These are phyloP conservation scores for Citeromyces matritensis DNA, from an alignment of 805 yeast genomes.

Conservation along the genomic window DNA sequence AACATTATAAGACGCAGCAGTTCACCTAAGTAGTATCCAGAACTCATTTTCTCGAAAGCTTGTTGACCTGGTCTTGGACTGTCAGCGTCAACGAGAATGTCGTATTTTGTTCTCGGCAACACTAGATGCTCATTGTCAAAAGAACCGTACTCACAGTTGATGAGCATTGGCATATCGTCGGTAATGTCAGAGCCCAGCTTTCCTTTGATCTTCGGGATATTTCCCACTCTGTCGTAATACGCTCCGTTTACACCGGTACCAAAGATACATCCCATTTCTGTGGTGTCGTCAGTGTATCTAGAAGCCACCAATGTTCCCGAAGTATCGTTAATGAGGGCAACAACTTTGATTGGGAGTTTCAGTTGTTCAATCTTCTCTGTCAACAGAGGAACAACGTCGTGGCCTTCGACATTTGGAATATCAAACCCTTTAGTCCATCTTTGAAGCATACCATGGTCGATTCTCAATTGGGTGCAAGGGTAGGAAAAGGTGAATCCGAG, in stretches of 20 bases:
- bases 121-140: slow-evolving; percentile 84
- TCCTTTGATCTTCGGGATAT: slow-evolving; percentile 80
- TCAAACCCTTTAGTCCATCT: slow-evolving; percentile 99
- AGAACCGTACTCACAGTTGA: slow-evolving; percentile 98
- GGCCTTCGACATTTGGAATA: slow-evolving; percentile 88
- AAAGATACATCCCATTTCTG: slow-evolving; percentile 93
- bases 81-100: slow-evolving; percentile 63
- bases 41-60: slow-evolving; percentile 94
- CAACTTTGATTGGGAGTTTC: slow-evolving; percentile 72
- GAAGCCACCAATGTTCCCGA: slow-evolving; percentile 96
- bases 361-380: slow-evolving; percentile 57
- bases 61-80: slow-evolving; percentile 98
- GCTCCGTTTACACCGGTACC: slow-evolving; percentile 99
- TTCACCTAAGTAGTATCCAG: slow-evolving; percentile 95
- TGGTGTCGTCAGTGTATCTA: slow-evolving; percentile 77
- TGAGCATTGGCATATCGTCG: slow-evolving; percentile 70
- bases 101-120: slow-evolving; percentile 87
- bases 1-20: slow-evolving; percentile 67
- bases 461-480: slow-evolving; percentile 74
- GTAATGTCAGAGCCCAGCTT: slow-evolving; percentile 50
- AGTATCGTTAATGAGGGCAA: slow-evolving; percentile 93
- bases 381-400: slow-evolving; percentile 86
- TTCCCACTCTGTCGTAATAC: slow-evolving; percentile 65
- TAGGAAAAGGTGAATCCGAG: slow-evolving; percentile 94
- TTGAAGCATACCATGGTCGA: slow-evolving; percentile 80